Evolutionary conservation across 805 yeast genomes (phyloP), one percentile per base, ranked within the genome.

Genomic region (Candida krabiensis): DNA sequence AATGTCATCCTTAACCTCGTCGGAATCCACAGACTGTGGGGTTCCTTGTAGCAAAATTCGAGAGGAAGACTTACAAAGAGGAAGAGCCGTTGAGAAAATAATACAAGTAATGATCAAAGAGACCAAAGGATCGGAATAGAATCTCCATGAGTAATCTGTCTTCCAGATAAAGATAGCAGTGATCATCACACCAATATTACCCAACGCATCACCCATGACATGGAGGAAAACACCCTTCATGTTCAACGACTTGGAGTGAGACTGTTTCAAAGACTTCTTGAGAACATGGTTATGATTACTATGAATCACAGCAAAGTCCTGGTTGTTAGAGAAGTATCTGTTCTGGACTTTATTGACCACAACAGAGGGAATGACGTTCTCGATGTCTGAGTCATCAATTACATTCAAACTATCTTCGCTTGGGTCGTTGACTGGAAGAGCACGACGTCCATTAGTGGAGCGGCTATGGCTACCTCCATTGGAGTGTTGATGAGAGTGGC

Each of bases 141-240:
- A 88, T 55, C 78, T 81, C 96, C 98, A 91, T 1, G 86, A 70
- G 60, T 75, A 91, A 51, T 88, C 83, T 0, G 98, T 88, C 60
- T 85, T 82, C 98, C 97, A 90, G 53, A 91, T 91, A 53, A 91
- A 83, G 24, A 91, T 46, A 3, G 98, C 99, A 2, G 96, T 82
- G 4, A 74, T 61, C 40, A 91, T 93, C 36, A 91, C 99, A 49
- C 98, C 98, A 38, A 91, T 67, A 58, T 91, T 91, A 46, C 99
- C 98, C 40, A 91, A 70, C 1, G 98, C 98, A 63, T 91, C 99
- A 30, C 98, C 98, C 51, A 93, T 46, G 9, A 93, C 99, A 58
- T 91, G 99, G 56, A 91, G 70, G 58, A 87, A 93, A 3, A 91
- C 97, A 47, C 99, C 99, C 54, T 87, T 90, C 97, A 91, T 91